A percentile compares a stretch with the other conserved stretches of the same genome.
Conservation (phyloP, 768 basidiomycete species). For the Suillus paluster region DNA sequence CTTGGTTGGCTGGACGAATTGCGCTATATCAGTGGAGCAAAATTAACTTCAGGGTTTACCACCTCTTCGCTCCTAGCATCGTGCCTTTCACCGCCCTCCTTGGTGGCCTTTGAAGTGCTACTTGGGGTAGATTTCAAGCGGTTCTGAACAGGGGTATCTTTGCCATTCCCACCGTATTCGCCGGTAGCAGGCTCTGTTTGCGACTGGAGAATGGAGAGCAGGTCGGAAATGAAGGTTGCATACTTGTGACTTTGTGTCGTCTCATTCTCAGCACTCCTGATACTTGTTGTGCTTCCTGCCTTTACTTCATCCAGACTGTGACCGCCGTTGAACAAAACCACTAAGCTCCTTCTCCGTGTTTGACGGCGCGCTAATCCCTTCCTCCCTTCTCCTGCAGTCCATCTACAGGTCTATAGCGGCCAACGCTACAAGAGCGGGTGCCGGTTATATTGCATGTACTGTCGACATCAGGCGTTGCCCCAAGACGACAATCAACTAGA, state of each 20-base stretch:
- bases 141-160: constrained; percentile 72
- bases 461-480: too few species aligned
- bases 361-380: too few species aligned
- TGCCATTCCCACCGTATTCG: constrained; percentile 63
- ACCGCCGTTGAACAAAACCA: too few species aligned
- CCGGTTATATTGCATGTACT: too few species aligned
- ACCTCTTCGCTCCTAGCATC: constrained; percentile 68
- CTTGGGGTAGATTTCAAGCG: constrained; percentile 79
- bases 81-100: constrained; percentile 74
- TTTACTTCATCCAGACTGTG: too few species aligned
- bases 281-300: too few species aligned
- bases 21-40: constrained; percentile 60
- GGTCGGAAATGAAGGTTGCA: constrained; percentile 30
- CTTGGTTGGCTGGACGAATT: constrained; percentile 8
- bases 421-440: too few species aligned
- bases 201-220: constrained; percentile 61
- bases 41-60: constrained; percentile 58
- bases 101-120: constrained; percentile 77
- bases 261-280: not conserved
- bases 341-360: too few species aligned
- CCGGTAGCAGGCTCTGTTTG: constrained; percentile 73
- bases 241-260: constrained; percentile 4
- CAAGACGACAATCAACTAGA: too few species aligned
- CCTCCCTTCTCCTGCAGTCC: too few species aligned
- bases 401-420: too few species aligned